Percentiles rank a stretch among this genome's conserved stretches.
Evolutionary conservation across 2,329 filamentous ascomycete genomes (phyloP).

Genomic region (Alternaria novae-zelandiae): DNA sequence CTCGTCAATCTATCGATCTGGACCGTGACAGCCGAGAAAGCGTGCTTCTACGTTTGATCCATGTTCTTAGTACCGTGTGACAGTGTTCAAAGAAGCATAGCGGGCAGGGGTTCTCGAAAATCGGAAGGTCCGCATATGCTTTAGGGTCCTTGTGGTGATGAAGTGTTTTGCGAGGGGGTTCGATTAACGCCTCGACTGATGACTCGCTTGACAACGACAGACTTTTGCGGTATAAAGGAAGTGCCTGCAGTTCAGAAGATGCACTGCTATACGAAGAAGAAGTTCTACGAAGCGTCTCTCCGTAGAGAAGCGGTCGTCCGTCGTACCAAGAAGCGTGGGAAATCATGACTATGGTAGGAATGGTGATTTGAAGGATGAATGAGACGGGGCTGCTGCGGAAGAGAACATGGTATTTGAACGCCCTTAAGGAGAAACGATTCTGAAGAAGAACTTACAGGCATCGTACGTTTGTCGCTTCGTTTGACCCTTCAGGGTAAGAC

Average conservation of each 20-base stretch:
- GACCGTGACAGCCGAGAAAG: conserved; percentile 92
- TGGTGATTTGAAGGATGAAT: neutral
- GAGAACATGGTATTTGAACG: neutral
- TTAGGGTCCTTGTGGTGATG: conserved; percentile 34
- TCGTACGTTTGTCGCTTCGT: conserved; percentile 15
- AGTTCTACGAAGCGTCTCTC: conserved; percentile 14
- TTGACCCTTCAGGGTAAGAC: conserved; percentile 5
- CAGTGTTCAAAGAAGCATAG: conserved; percentile 34
- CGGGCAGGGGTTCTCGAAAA: conserved; percentile 38
- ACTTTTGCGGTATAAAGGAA: conserved; percentile 7
- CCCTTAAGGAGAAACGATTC: conserved; percentile 12
- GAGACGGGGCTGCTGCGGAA: neutral
- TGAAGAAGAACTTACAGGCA: conserved; percentile 37
- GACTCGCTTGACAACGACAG: neutral
- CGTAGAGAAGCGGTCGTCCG: conserved; percentile 17
- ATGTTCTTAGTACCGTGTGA: conserved; percentile 32
- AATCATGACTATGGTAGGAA: conserved; percentile 14
- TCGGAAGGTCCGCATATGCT: conserved; percentile 31
- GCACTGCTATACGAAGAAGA: conserved; percentile 16
- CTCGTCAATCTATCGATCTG: conserved; percentile 89
- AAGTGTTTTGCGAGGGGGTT: conserved; percentile 19
- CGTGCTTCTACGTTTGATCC: conserved; percentile 61
- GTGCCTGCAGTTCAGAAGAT: conserved; percentile 6
- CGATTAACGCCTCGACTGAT: conserved; percentile 2
- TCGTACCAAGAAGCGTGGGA: conserved; percentile 6